Conservation (phyloP, 2,329 filamentous ascomycete genomes). For the Delphinella strobiligena region DNA sequence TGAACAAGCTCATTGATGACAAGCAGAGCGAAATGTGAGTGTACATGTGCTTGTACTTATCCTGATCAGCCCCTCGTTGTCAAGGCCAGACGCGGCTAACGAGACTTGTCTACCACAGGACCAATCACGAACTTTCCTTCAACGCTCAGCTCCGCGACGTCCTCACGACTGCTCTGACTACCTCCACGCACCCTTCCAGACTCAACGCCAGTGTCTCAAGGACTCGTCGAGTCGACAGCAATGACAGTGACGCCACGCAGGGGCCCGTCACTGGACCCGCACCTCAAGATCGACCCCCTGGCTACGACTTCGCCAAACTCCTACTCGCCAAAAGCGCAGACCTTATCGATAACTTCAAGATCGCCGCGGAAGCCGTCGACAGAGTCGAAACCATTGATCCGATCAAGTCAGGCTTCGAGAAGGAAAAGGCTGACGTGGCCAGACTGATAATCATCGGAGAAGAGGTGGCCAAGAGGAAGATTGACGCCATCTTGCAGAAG, state of each 20-base stretch:
- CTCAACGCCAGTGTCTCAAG: too few relatives aligned
- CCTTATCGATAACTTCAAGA: constrained; percentile 1
- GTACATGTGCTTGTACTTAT: too few relatives aligned
- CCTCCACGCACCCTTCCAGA: too few relatives aligned
- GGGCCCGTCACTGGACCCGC: too few relatives aligned
- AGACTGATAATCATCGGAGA: constrained; percentile 2
- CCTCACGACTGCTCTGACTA: too few relatives aligned
- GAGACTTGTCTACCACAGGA: too few relatives aligned
- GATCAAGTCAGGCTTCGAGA: constrained; percentile 1
- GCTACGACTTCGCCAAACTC: constrained; percentile 1
- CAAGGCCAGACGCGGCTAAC: too few relatives aligned
- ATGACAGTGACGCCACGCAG: too few relatives aligned
- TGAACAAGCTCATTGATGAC: constrained; percentile 4
- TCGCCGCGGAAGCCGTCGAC: neutral
- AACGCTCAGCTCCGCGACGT: too few relatives aligned
- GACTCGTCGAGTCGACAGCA: too few relatives aligned
- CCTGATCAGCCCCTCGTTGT: too few relatives aligned
- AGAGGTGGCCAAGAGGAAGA: constrained; percentile 1
- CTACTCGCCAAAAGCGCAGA: constrained; percentile 1
- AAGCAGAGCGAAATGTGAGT: constrained; percentile 15
- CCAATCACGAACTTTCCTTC: too few relatives aligned
- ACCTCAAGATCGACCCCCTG: neutral
- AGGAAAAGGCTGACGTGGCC: constrained; percentile 5
- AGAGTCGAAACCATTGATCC: neutral
- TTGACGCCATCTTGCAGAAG: neutral